These are phyloP conservation scores for Raffaelea arxii DNA, from an alignment of 2,329 filamentous ascomycete genomes.

Conservation along the genomic window DNA sequence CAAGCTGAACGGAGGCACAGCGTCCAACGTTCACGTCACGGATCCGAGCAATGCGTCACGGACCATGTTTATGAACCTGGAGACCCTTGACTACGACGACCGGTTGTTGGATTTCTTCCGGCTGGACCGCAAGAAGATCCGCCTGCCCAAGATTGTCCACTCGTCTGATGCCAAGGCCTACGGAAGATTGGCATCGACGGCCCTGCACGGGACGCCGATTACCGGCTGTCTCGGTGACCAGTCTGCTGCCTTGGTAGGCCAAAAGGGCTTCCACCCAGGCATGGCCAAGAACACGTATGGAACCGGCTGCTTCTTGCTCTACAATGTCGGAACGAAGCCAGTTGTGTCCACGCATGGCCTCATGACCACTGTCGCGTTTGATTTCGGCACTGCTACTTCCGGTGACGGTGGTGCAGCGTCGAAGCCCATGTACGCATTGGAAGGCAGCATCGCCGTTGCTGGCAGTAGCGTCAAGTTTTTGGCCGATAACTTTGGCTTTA, in stretches of 20 bases:
- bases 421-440: constrained; percentile 63
- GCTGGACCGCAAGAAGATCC: constrained; percentile 57
- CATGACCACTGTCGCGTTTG: constrained; percentile 75
- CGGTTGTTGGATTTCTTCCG: constrained; percentile 70
- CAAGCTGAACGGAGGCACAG: constrained; percentile 64
- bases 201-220: constrained; percentile 60
- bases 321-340: constrained; percentile 77
- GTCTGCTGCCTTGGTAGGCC: constrained; percentile 75
- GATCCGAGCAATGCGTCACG: constrained; percentile 81
- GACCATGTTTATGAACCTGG: constrained; percentile 91
- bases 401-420: too few relatives aligned
- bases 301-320: constrained; percentile 80
- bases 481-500: constrained; percentile 53
- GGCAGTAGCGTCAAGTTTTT: constrained; percentile 75
- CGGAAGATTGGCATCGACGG: constrained; percentile 54
- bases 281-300: constrained; percentile 87
- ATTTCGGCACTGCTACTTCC: too few relatives aligned
- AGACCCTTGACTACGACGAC: constrained; percentile 70
- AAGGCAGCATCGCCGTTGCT: constrained; percentile 76
- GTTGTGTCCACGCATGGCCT: constrained; percentile 78
- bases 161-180: constrained; percentile 69
- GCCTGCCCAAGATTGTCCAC: constrained; percentile 69
- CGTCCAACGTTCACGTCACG: constrained; percentile 62
- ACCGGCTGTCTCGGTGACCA: constrained; percentile 84
- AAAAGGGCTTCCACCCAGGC: constrained; percentile 73